These are phyloP conservation scores for Penicillium lividum DNA, from an alignment of 495 filamentous ascomycete genomes.

Conservation along the genomic window DNA sequence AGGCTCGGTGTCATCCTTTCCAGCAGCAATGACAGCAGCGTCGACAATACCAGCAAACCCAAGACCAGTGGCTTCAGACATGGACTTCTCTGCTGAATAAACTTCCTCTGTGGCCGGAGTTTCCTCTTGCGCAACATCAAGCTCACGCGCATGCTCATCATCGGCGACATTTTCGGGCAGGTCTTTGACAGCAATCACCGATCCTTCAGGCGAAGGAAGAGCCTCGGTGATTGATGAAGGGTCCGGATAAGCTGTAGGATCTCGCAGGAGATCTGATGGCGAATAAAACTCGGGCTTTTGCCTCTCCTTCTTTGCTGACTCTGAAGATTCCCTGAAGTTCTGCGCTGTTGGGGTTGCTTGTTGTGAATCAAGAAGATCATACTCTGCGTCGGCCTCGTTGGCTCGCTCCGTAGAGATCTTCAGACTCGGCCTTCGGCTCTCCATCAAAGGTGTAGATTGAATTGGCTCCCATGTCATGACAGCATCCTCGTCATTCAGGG, in stretches of 20 bases:
- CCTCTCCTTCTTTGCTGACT: slow-evolving; percentile 30
- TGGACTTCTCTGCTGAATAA: slow-evolving; percentile 23
- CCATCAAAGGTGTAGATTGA: slow-evolving; percentile 26
- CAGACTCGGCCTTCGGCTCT: slow-evolving; percentile 19
- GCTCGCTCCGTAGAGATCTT: slow-evolving; percentile 25
- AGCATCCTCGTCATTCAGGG: slow-evolving; percentile 31
- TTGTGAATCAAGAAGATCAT: slow-evolving; percentile 29
- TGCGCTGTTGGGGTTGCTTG: slow-evolving; percentile 30
- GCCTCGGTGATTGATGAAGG: slow-evolving; percentile 22
- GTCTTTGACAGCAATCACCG: slow-evolving; percentile 29
- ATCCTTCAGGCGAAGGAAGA: slow-evolving; percentile 43
- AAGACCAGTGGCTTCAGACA: slow-evolving; percentile 1
- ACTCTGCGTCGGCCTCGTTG: slow-evolving; percentile 12
- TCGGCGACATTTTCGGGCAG: slow-evolving; percentile 1
- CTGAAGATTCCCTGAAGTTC: slow-evolving; percentile 6
- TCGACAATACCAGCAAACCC: slow-evolving; percentile 32
- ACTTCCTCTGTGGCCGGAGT: slow-evolving; percentile 8
- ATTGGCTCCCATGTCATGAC: slow-evolving; percentile 36
- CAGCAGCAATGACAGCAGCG: slow-evolving; percentile 31
- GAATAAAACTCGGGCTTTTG: slow-evolving; percentile 50
- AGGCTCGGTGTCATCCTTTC: slow-evolving; percentile 10
- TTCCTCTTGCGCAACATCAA: slow-evolving; percentile 5
- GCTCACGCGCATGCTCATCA: slow-evolving; percentile 14
- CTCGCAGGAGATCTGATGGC: slow-evolving; percentile 45
- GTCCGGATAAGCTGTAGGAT: slow-evolving; percentile 30